Conservation (phyloP, 2,329 filamentous ascomycete genomes). For the Pyricularia pennisetigena region DNA sequence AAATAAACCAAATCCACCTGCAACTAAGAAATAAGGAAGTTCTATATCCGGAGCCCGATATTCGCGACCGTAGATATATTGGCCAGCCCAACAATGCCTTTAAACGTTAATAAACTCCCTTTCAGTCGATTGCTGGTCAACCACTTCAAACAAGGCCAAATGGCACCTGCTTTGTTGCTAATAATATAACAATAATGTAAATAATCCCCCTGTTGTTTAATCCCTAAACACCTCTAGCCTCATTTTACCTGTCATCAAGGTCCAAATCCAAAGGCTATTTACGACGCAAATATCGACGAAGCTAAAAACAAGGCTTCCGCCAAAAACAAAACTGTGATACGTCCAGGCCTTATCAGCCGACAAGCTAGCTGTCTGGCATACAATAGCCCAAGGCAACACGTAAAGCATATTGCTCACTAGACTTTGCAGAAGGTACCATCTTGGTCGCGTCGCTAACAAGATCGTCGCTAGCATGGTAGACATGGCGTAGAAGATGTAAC, state of each 20-base stretch:
- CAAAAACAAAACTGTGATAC: constrained; percentile 58
- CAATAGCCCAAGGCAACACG: constrained; percentile 63
- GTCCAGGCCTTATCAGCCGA: constrained; percentile 50
- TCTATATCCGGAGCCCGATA: no score
- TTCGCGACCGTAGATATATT: no score
- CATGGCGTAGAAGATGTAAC: constrained; percentile 59
- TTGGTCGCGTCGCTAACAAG: constrained; percentile 51
- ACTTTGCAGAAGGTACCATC: constrained; percentile 60
- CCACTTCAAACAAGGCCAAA: no score
- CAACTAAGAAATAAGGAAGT: no score
- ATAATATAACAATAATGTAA: neutral
- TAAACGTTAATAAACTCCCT: no score
- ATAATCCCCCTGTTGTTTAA: neutral
- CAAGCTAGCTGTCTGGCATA: constrained; percentile 38
- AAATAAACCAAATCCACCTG: no score
- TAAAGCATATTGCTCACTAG: constrained; percentile 57
- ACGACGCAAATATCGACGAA: constrained; percentile 47
- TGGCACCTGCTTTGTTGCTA: no score
- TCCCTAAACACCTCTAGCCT: constrained; percentile 21
- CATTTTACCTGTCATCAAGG: constrained; percentile 32
- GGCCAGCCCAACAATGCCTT: no score
- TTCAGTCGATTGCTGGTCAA: no score
- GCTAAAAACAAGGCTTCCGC: constrained; percentile 57
- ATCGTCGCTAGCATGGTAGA: constrained; percentile 56
- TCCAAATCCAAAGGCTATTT: constrained; percentile 40